Evolutionary conservation across 805 yeast genomes (phyloP).

Genomic region (Kluyveromyces siamensis): DNA sequence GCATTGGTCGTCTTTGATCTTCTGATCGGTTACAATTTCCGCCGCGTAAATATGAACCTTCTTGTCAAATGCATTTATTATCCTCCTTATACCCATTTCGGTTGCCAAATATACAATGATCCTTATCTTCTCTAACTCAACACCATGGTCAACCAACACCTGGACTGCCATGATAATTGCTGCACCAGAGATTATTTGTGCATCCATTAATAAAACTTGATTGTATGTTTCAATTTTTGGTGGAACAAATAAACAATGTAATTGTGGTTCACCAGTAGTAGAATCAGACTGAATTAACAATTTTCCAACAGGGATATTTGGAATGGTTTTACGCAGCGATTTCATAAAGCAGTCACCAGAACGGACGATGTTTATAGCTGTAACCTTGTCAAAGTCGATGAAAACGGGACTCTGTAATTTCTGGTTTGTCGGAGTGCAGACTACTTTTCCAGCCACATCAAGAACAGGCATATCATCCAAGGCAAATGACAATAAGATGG

Average conservation of each 20-base stretch:
- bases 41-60: constrained; percentile 63
- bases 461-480: constrained; percentile 43
- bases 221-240: constrained; percentile 17
- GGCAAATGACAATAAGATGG: constrained; percentile 58
- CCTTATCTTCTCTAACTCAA: constrained; percentile 49
- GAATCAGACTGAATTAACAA: constrained; percentile 81
- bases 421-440: constrained; percentile 36
- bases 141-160: constrained; percentile 74
- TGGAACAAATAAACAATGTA: constrained; percentile 77
- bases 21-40: constrained; percentile 42
- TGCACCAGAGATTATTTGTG: constrained; percentile 86
- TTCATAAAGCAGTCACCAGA: constrained; percentile 91
- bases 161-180: constrained; percentile 92
- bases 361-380: constrained; percentile 73
- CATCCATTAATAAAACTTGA: constrained; percentile 66
- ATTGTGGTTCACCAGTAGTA: constrained; percentile 85
- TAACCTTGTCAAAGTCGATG: constrained; percentile 37
- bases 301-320: constrained; percentile 75
- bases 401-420: constrained; percentile 18
- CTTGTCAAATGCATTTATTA: constrained; percentile 61
- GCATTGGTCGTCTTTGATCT: constrained; percentile 34
- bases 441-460: constrained; percentile 14
- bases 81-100: constrained; percentile 65
- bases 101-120: constrained; percentile 69
- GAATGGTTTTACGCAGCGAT: constrained; percentile 65